Percentiles rank a stretch among this genome's conserved stretches.
These are phyloP conservation scores for Taxawa tesnikishii DNA, from an alignment of 2,329 filamentous ascomycete species.

Conservation along the genomic window DNA sequence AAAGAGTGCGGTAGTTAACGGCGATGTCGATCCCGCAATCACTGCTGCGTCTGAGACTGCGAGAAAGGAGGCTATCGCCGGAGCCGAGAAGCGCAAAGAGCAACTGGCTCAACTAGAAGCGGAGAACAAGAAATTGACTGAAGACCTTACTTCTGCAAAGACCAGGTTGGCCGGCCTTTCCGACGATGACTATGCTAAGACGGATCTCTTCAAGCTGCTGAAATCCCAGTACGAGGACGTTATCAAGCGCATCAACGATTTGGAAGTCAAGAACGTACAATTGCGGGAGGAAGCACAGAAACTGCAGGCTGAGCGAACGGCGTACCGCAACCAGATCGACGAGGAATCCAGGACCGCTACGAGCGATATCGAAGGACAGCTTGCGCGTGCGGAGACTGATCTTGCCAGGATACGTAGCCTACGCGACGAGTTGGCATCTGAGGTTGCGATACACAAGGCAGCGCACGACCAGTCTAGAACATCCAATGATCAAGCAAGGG, in stretches of 20 bases:
- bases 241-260: slow-evolving; percentile 79
- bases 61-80: slow-evolving; percentile 64
- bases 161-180: slow-evolving; percentile 57
- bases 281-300: slow-evolving; percentile 77
- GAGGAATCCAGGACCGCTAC: slow-evolving; percentile 62
- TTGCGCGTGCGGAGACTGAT: slow-evolving; percentile 71
- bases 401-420: slow-evolving; percentile 72
- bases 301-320: slow-evolving; percentile 70
- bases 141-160: slow-evolving; percentile 67
- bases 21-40: slow-evolving; percentile 40
- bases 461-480: slow-evolving; percentile 63
- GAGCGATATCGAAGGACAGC: slow-evolving; percentile 68
- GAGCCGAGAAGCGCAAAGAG: slow-evolving; percentile 72
- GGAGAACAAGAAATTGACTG: slow-evolving; percentile 62
- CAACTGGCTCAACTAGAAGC: slow-evolving; percentile 69
- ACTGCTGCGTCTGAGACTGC: slow-evolving; percentile 60
- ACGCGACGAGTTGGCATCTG: slow-evolving; percentile 75
- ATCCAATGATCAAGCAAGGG: slow-evolving; percentile 62
- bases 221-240: slow-evolving; percentile 86
- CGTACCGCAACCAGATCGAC: slow-evolving; percentile 70
- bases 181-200: slow-evolving; percentile 88
- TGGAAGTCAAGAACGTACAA: slow-evolving; percentile 79
- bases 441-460: slow-evolving; percentile 67
- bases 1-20: slow-evolving; percentile 38
- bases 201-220: slow-evolving; percentile 85